Evolutionary conservation across 139 green algal genomes (phyloP), one percentile per base, ranked within the genome.

Genomic region (Haematococcus lacustris): DNA sequence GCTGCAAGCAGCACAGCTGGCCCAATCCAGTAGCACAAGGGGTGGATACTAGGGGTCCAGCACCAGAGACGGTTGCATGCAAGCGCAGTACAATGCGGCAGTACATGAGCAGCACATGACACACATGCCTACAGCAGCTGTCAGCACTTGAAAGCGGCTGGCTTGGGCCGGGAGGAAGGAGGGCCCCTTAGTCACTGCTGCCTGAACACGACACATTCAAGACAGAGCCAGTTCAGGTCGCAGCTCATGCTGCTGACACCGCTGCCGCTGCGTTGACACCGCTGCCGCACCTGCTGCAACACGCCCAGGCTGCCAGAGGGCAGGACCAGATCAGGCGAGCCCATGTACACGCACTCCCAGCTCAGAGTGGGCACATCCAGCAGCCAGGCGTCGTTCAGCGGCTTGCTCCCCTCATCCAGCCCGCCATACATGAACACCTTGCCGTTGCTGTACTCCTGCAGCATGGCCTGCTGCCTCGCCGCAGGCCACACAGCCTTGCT

Each of bases 361-460:
- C 37, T 70, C 62, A 75, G 71, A 3, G 71, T 65, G 26, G 79
- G 72, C 6, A 88, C 60, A 71, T 94, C 87, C 33, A 92, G 78
- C 39, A 89, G 43, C 71, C 81, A 93, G 17, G 85, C 91, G 70
- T 96, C 88, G 69, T 91, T 88, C 9, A 93, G 65, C 0, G 81
- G 78, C 71, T 84, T 86, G 75, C 78, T 82, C 5, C 81, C 77
- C 3, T 72, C 60, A 43, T 80, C 80, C 26, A 88, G 26, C 63
- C 90, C 90, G 51, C 91, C 91, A 65, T 90, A 90, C 57, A 96
- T 64, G 70, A 96, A 84, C 64, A 96, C 39, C 66, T 87, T 85
- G 39, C 87, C 86, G 3, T 77, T 38, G 1, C 59, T 71, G 63
- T 74, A 78, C 61, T 86, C 80, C 63, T 80, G 68, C 66, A 91